A percentile compares a stretch with the other conserved stretches of the same genome.
phyloP scores from a whole-genome alignment of 495 filamentous ascomycete genomes.

The Hamigera avellanea region DNA sequence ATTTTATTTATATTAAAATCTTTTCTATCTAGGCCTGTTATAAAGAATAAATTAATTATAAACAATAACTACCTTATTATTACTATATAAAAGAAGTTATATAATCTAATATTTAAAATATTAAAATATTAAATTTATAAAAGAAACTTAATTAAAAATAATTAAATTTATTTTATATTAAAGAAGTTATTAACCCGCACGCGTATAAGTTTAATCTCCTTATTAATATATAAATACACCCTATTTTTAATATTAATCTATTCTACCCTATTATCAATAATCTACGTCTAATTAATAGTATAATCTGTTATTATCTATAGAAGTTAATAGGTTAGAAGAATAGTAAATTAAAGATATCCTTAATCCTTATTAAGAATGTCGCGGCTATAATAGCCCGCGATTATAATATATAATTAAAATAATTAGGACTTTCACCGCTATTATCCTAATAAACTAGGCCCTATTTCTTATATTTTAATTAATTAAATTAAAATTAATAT shows the following conservation, averaged over 20 bases:
- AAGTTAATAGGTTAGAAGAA: not conserved
- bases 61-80: not conserved
- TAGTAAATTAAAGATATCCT: conserved; percentile 2
- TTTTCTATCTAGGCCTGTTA: not conserved
- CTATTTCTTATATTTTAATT: too few relatives aligned
- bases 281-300: not conserved
- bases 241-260: conserved; percentile 1
- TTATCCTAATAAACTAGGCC: not conserved
- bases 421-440: not conserved
- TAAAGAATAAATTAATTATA: not conserved
- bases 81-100: conserved; percentile 1
- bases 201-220: conserved; percentile 1
- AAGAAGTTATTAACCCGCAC: not conserved
- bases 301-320: not conserved
- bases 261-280: not conserved
- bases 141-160: conserved; percentile 2
- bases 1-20: not conserved
- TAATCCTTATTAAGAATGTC: not conserved
- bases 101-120: not conserved
- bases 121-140: not conserved
- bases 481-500: too few relatives aligned
- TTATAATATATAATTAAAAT: not conserved
- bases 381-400: not conserved
- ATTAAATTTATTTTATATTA: not conserved
- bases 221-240: not conserved